These are phyloP conservation scores for Toxoplasma gondii DNA, from an alignment of 169 alveolate genomes.

Conservation along the genomic window DNA sequence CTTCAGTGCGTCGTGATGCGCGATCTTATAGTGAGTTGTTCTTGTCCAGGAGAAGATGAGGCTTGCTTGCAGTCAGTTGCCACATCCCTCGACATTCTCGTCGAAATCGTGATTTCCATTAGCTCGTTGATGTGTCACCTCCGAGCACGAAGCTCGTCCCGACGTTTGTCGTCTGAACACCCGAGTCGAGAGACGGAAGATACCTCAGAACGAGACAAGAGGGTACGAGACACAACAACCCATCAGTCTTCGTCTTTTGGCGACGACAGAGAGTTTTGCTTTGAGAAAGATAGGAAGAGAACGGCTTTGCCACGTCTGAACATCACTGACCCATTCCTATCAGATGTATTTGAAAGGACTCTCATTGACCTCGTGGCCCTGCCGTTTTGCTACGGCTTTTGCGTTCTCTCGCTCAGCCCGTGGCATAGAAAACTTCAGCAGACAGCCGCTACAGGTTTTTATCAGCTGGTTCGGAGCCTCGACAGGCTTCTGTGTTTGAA, in stretches of 20 bases:
- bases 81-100: conserved; percentile 1
- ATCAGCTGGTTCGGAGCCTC: conserved; percentile 33
- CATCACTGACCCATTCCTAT: background rate
- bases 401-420: conserved; percentile 42
- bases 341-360: conserved; percentile 23
- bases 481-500: background rate
- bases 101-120: background rate
- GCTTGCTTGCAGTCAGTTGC: background rate
- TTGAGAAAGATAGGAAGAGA: background rate
- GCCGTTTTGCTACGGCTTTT: conserved; percentile 53
- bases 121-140: background rate
- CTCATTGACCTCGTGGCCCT: conserved; percentile 53
- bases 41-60: background rate
- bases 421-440: conserved; percentile 51
- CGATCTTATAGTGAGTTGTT: background rate
- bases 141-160: background rate
- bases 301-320: background rate
- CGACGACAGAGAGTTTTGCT: background rate
- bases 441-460: conserved; percentile 40
- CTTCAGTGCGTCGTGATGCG: background rate
- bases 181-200: no score
- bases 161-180: background rate
- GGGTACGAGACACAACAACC: no score
- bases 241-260: no score
- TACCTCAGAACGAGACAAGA: no score